Evolutionary conservation across 345 rosid genomes (phyloP).

Genomic region (Eucalyptus leucophloia): DNA sequence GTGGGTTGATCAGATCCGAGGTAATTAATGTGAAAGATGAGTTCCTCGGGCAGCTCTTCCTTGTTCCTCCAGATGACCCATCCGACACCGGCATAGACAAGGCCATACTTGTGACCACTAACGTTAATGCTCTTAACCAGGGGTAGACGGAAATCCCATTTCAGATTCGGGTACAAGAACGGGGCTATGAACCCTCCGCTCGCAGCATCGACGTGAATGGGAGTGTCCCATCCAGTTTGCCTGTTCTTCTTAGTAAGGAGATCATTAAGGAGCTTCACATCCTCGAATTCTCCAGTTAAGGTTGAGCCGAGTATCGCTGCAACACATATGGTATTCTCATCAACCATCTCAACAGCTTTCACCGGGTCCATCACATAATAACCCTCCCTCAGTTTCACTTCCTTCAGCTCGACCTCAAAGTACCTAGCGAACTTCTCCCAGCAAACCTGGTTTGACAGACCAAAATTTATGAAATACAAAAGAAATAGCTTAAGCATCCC

Average conservation of each 20-base stretch:
- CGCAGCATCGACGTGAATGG: constrained; percentile 46
- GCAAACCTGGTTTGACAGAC: constrained; percentile 12
- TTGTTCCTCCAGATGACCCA: constrained; percentile 45
- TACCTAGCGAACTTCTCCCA: constrained; percentile 48
- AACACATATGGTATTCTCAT: constrained; percentile 40
- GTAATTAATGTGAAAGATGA: constrained; percentile 45
- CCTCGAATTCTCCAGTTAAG: constrained; percentile 40
- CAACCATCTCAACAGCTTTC: constrained; percentile 37
- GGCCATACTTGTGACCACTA: constrained; percentile 43
- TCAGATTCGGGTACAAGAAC: constrained; percentile 34
- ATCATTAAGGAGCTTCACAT: constrained; percentile 29
- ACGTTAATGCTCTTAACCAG: constrained; percentile 40
- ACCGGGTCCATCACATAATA: constrained; percentile 42
- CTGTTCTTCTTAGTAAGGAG: constrained; percentile 20
- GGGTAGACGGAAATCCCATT: constrained; percentile 44
- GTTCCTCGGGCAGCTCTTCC: constrained; percentile 45
- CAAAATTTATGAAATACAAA: not conserved
- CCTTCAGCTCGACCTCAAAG: constrained; percentile 39
- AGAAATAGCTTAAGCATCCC: not conserved
- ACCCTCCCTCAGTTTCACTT: constrained; percentile 5
- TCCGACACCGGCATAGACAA: constrained; percentile 43
- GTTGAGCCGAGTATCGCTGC: constrained; percentile 43
- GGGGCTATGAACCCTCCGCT: constrained; percentile 53
- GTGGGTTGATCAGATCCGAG: constrained; percentile 50
- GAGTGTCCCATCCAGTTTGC: constrained; percentile 41